phyloP scores from a whole-genome alignment of 306 rosid genomes.

The Urtica urens region DNA sequence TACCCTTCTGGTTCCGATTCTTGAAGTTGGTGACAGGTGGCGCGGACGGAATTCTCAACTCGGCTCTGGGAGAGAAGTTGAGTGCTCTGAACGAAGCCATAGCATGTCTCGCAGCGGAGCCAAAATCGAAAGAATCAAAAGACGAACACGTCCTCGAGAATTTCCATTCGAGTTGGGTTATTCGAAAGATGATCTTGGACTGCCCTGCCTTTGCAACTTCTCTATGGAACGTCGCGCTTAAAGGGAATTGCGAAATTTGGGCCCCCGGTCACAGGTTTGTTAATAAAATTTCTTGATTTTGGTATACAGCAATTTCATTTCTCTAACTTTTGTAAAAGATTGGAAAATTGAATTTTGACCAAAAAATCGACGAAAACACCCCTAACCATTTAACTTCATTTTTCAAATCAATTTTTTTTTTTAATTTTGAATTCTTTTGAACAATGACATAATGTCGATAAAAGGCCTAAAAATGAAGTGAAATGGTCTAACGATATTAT shows the following conservation, averaged over 20 bases:
- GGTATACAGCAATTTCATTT: too few species aligned
- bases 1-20: too few species aligned
- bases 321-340: too few species aligned
- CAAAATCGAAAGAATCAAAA: conserved; percentile 48
- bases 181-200: conserved; percentile 73
- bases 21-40: conserved; percentile 84
- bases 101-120: conserved; percentile 54
- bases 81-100: conserved; percentile 48
- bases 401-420: too few species aligned
- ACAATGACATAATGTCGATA: conserved; percentile 5
- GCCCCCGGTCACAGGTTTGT: conserved; percentile 70
- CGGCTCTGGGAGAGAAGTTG: conserved; percentile 56
- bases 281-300: too few species aligned
- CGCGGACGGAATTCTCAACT: conserved; percentile 60
- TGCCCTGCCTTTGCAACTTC: conserved; percentile 70
- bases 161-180: conserved; percentile 76
- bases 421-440: conserved; percentile 1
- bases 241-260: conserved; percentile 73
- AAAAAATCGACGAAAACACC: too few species aligned
- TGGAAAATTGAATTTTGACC: too few species aligned
- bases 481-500: too few species aligned
- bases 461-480: too few species aligned
- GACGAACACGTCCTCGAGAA: conserved; percentile 80
- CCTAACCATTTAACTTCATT: too few species aligned
- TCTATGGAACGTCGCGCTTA: conserved; percentile 64